phyloP scores from a whole-genome alignment of 2,329 filamentous ascomycete genomes.

The Colletotrichum sp. region DNA sequence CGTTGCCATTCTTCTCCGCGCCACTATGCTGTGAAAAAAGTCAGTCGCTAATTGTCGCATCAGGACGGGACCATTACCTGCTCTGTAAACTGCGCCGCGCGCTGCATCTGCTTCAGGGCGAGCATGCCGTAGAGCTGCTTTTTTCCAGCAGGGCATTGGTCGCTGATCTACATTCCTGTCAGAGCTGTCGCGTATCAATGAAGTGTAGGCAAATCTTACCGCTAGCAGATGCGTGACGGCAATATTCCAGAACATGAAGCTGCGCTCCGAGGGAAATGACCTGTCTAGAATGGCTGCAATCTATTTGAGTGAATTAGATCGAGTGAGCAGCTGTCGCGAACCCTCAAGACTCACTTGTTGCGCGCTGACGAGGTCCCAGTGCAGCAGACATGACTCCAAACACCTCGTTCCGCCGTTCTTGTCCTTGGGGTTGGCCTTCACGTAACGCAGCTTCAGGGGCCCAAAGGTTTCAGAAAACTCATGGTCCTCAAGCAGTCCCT shows the following conservation, averaged over 20 bases:
- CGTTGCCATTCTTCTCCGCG: background rate
- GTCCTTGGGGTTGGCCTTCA: conserved; percentile 58
- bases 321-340: background rate
- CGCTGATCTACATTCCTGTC: conserved; percentile 40
- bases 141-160: conserved; percentile 53
- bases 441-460: conserved; percentile 52
- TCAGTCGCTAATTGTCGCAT: background rate
- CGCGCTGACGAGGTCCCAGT: conserved; percentile 61
- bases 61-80: conserved; percentile 35
- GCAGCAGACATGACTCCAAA: conserved; percentile 56
- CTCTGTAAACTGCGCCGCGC: conserved; percentile 51
- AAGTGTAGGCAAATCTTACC: conserved; percentile 38
- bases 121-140: conserved; percentile 57
- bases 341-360: conserved; percentile 52
- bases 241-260: conserved; percentile 61
- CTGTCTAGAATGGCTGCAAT: conserved; percentile 61
- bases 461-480: conserved; percentile 56
- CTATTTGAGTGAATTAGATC: conserved; percentile 32
- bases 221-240: conserved; percentile 58
- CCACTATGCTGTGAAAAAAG: background rate
- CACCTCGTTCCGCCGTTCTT: conserved; percentile 46
- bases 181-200: background rate
- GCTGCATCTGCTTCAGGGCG: conserved; percentile 55
- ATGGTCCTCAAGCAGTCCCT: conserved; percentile 38
- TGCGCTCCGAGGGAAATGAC: conserved; percentile 52